Percentiles rank a stretch among this genome's conserved stretches.
phyloP scores from a whole-genome alignment of 2,329 filamentous ascomycete genomes.

The Lomentospora prolificans region DNA sequence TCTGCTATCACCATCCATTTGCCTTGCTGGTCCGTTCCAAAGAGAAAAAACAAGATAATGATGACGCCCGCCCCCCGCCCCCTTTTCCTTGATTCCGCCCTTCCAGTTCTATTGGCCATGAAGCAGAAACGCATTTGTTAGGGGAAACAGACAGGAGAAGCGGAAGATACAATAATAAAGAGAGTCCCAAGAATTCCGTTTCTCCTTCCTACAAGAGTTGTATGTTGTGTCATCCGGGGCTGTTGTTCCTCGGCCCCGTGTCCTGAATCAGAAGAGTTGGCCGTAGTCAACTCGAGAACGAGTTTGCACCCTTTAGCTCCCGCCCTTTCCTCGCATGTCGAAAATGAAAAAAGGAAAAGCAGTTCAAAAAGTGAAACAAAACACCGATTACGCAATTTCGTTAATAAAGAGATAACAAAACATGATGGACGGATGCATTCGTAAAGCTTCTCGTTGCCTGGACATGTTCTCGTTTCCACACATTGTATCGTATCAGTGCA shows the following conservation, averaged over 20 bases:
- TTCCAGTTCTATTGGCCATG: not conserved
- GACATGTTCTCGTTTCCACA: conserved; percentile 1
- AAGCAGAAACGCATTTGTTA: not conserved
- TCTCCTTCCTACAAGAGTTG: not conserved
- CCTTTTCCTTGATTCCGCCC: not conserved
- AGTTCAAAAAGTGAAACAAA: not conserved
- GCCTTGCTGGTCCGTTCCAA: not conserved
- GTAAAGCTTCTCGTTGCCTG: conserved; percentile 5
- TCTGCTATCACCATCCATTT: not conserved
- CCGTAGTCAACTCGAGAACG: not conserved
- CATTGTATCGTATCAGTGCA: conserved; percentile 1
- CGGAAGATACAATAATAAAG: not conserved
- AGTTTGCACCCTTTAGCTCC: not conserved
- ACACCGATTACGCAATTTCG: conserved; percentile 3
- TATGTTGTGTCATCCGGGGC: not conserved
- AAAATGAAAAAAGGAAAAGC: not conserved
- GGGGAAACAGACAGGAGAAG: not conserved
- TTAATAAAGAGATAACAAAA: conserved; percentile 3
- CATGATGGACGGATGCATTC: conserved; percentile 7
- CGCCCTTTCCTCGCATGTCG: no score
- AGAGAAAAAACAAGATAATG: not conserved
- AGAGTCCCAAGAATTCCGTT: not conserved
- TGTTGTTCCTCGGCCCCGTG: not conserved
- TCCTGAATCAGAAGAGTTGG: not conserved
- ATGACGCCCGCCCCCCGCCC: not conserved